Conservation (phyloP, 345 rosid genomes). For the Lepidium africanum region DNA sequence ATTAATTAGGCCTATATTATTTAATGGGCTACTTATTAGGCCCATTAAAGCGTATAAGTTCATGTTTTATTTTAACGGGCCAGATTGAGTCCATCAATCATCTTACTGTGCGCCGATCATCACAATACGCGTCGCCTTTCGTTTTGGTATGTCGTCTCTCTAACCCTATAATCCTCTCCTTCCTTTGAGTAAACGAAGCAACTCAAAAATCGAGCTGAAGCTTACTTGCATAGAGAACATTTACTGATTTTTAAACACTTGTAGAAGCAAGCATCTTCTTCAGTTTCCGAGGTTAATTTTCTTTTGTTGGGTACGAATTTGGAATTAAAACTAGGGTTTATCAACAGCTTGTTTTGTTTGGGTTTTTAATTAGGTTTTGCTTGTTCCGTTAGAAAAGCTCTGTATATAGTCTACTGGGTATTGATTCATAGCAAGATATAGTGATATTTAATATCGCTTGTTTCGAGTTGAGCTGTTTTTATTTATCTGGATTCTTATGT, state of each 20-base stretch:
- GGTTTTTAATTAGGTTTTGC: not conserved
- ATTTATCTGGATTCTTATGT: not conserved
- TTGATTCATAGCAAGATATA: not conserved
- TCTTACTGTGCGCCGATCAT: constrained; percentile 1
- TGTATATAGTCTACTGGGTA: not conserved
- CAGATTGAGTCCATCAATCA: not conserved
- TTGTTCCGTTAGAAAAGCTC: not conserved
- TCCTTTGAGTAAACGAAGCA: not conserved
- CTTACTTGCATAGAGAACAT: not conserved
- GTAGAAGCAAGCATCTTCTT: constrained; percentile 1
- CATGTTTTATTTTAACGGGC: not conserved
- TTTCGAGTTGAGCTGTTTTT: not conserved
- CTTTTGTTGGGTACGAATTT: not conserved
- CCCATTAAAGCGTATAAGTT: not conserved
- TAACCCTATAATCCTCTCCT: constrained; percentile 18
- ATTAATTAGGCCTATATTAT: too few relatives aligned
- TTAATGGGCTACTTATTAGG: not conserved
- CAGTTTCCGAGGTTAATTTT: constrained; percentile 4
- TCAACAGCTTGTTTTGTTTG: not conserved
- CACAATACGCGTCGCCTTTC: not conserved
- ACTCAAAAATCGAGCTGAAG: constrained; percentile 11
- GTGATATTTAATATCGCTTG: not conserved
- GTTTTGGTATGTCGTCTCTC: constrained; percentile 13
- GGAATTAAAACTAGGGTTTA: constrained; percentile 12
- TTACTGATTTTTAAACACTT: not conserved